These are phyloP conservation scores for Brettanomyces anomalus DNA, from an alignment of 805 yeast species.

Conservation along the genomic window DNA sequence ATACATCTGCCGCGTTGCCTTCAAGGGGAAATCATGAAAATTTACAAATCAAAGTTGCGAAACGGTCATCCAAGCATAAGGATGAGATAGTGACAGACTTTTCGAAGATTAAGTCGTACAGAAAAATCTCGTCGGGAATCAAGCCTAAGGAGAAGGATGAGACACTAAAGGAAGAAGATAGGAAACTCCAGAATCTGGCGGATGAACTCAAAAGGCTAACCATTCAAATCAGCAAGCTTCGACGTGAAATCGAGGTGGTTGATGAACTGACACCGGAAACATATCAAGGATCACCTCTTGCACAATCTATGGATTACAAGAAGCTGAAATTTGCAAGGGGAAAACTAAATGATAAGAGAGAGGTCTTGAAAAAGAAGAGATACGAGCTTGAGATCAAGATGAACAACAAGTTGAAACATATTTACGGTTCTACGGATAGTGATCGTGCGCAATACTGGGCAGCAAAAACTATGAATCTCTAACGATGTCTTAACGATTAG, in stretches of 20 bases:
- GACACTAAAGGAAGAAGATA: not conserved
- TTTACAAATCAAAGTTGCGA: too few species aligned
- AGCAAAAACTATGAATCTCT: not conserved
- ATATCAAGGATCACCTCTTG: constrained; percentile 7
- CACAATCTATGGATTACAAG: constrained; percentile 15
- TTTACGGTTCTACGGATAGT: constrained; percentile 23
- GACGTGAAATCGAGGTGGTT: constrained; percentile 22
- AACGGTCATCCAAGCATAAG: not conserved
- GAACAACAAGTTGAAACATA: constrained; percentile 17
- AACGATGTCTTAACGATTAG: too few species aligned
- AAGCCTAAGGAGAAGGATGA: constrained; percentile 13
- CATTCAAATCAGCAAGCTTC: constrained; percentile 19
- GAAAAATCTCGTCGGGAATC: constrained; percentile 20
- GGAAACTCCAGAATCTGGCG: constrained; percentile 11
- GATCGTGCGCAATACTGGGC: constrained; percentile 46
- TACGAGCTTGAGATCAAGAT: constrained; percentile 24
- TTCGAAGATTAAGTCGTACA: constrained; percentile 11
- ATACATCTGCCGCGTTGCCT: too few species aligned
- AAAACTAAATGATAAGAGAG: constrained; percentile 21
- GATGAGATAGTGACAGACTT: constrained; percentile 10
- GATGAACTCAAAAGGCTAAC: constrained; percentile 12
- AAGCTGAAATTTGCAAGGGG: constrained; percentile 21
- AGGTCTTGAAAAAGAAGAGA: constrained; percentile 18
- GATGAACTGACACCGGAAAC: constrained; percentile 20
- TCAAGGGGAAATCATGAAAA: too few species aligned